These are phyloP conservation scores for Exserohilum turcica DNA, from an alignment of 2,329 filamentous ascomycete genomes.

Conservation along the genomic window DNA sequence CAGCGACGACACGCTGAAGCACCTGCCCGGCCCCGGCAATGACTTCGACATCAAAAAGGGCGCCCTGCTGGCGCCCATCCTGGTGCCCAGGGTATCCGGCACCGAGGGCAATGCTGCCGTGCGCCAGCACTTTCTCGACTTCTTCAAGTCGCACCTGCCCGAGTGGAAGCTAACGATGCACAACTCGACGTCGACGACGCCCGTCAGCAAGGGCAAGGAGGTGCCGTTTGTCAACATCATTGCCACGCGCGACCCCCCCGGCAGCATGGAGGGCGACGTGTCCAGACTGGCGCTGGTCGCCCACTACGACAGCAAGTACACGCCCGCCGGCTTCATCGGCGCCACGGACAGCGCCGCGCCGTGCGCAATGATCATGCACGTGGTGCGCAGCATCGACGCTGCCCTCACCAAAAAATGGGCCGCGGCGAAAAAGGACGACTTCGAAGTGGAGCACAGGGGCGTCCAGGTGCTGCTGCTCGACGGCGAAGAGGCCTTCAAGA, in stretches of 20 bases:
- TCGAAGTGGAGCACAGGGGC: constrained; percentile 71
- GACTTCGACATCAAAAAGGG: constrained; percentile 85
- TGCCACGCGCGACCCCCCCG: constrained; percentile 87
- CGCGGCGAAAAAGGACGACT: constrained; percentile 54
- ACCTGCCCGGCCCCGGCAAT: constrained; percentile 69
- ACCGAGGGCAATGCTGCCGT: constrained; percentile 76
- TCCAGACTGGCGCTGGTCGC: constrained; percentile 84
- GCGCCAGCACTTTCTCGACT: constrained; percentile 81
- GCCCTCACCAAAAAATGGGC: constrained; percentile 87
- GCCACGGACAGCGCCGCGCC: constrained; percentile 93
- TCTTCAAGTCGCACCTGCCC: constrained; percentile 78
- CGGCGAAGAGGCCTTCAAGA: constrained; percentile 88
- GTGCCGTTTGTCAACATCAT: constrained; percentile 89
- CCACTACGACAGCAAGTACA: constrained; percentile 88
- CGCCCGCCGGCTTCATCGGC: constrained; percentile 85
- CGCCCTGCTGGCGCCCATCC: constrained; percentile 80
- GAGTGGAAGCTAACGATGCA: constrained; percentile 82
- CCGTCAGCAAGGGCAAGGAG: constrained; percentile 70
- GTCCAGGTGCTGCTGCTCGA: constrained; percentile 91
- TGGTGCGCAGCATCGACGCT: constrained; percentile 77
- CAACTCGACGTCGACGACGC: constrained; percentile 85
- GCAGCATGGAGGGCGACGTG: constrained; percentile 73
- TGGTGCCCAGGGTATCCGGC: constrained; percentile 85
- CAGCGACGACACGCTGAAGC: constrained; percentile 74
- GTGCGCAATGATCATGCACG: constrained; percentile 91